These are phyloP conservation scores for Volvox africanus DNA, from an alignment of 139 green algal genomes.

Conservation along the genomic window DNA sequence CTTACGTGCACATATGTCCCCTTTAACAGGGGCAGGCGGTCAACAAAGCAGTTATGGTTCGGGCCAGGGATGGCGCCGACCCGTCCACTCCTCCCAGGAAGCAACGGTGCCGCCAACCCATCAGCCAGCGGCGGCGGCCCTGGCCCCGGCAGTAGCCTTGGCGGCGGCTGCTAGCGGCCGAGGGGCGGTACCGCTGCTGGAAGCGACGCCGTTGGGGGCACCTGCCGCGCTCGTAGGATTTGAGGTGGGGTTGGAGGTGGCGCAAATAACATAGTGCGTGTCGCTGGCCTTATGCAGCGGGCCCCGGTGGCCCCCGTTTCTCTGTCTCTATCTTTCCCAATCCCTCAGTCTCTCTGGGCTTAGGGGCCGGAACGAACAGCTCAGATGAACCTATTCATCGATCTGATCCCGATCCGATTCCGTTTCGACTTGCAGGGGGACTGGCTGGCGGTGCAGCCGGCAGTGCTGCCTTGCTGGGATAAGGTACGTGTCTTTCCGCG, in stretches of 20 bases:
- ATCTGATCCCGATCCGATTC: too few species aligned
- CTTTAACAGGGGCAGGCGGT: not conserved
- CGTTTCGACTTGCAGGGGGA: not conserved
- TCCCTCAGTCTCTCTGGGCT: too few species aligned
- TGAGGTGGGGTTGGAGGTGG: constrained; percentile 7
- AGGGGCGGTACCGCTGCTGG: not conserved
- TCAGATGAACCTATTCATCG: too few species aligned
- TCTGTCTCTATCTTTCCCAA: too few species aligned
- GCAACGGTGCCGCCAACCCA: not conserved
- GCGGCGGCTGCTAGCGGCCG: not conserved
- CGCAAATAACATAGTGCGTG: too few species aligned
- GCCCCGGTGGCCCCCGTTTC: too few species aligned
- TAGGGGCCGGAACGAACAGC: too few species aligned
- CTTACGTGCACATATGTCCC: too few species aligned
- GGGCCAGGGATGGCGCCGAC: not conserved
- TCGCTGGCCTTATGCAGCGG: too few species aligned
- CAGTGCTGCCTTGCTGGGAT: constrained; percentile 27
- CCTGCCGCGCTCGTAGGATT: constrained; percentile 23
- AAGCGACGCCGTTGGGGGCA: not conserved
- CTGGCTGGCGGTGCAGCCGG: constrained; percentile 35
- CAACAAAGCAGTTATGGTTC: not conserved
- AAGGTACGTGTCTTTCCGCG: not conserved
- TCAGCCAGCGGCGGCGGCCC: not conserved
- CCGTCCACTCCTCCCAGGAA: too few species aligned
- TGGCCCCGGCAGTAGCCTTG: constrained; percentile 4